phyloP scores from a whole-genome alignment of 805 yeast genomes.

The Phaffomyces antillensis region DNA sequence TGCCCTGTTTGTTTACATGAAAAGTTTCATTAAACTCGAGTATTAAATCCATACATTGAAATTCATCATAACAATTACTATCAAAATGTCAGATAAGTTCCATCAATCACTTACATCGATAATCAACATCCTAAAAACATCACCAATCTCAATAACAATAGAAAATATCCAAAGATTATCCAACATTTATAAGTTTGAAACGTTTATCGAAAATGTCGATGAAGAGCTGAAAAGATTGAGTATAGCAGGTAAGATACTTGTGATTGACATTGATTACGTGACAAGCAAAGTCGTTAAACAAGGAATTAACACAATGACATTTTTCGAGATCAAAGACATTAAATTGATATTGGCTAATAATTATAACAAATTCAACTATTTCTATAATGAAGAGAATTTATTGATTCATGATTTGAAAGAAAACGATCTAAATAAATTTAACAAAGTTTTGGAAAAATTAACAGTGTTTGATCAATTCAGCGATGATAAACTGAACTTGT shows the following conservation, averaged over 20 bases:
- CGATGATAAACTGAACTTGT: constrained; percentile 15
- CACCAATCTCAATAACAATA: constrained; percentile 17
- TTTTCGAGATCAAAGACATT: constrained; percentile 7
- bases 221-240: constrained; percentile 14
- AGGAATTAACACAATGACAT: constrained; percentile 9
- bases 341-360: constrained; percentile 22
- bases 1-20: too few relatives aligned
- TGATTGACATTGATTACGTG: constrained; percentile 21
- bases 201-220: constrained; percentile 17
- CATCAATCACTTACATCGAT: constrained; percentile 16
- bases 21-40: neutral
- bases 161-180: constrained; percentile 22
- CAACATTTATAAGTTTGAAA: constrained; percentile 23
- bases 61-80: neutral
- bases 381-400: constrained; percentile 13
- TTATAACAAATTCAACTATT: constrained; percentile 17
- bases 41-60: neutral
- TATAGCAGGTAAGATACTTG: constrained; percentile 24
- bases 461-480: constrained; percentile 20
- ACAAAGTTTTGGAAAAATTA: constrained; percentile 13
- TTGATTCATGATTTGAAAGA: constrained; percentile 11
- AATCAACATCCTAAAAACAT: constrained; percentile 14
- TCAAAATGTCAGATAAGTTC: constrained; percentile 18
- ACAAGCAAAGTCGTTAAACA: constrained; percentile 10
- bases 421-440: constrained; percentile 15